A percentile compares a stretch with the other conserved stretches of the same genome.
phyloP scores from a whole-genome alignment of 1,139 yeast species.

The Saccharomyces hybrid region DNA sequence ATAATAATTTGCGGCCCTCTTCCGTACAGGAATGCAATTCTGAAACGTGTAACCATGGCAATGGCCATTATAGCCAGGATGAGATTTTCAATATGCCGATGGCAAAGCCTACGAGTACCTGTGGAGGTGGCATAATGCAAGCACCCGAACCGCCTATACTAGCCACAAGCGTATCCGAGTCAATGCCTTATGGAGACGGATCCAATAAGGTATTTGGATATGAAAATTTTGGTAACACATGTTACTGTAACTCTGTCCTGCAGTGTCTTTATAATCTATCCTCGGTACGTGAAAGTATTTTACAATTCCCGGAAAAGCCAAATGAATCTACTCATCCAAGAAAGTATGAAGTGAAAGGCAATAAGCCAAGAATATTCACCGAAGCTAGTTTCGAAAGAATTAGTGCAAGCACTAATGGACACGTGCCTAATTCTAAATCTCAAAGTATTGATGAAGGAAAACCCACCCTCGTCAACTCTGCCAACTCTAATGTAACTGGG shows the following conservation, averaged over 20 bases:
- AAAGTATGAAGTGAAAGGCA: constrained; percentile 37
- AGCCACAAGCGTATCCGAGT: constrained; percentile 5
- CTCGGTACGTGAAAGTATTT: constrained; percentile 49
- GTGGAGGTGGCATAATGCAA: neutral
- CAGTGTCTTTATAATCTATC: no score
- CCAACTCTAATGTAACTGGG: neutral
- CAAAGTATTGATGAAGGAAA: neutral
- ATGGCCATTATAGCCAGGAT: neutral
- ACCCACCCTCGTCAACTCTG: neutral
- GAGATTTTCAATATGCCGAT: neutral
- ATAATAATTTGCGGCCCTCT: neutral
- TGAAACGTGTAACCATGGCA: neutral
- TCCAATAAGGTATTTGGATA: no score
- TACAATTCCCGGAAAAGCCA: constrained; percentile 36
- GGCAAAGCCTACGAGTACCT: neutral
- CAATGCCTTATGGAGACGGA: constrained; percentile 16
- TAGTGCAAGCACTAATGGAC: neutral
- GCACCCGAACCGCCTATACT: neutral
- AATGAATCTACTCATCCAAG: constrained; percentile 26
- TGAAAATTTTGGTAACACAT: no score
- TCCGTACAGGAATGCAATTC: neutral
- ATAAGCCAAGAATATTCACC: constrained; percentile 39
- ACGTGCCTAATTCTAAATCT: neutral
- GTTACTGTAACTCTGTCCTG: no score
- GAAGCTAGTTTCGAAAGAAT: constrained; percentile 14